These are phyloP conservation scores for Thermothielavioides terrestris DNA, from an alignment of 495 filamentous ascomycete genomes.

Conservation along the genomic window DNA sequence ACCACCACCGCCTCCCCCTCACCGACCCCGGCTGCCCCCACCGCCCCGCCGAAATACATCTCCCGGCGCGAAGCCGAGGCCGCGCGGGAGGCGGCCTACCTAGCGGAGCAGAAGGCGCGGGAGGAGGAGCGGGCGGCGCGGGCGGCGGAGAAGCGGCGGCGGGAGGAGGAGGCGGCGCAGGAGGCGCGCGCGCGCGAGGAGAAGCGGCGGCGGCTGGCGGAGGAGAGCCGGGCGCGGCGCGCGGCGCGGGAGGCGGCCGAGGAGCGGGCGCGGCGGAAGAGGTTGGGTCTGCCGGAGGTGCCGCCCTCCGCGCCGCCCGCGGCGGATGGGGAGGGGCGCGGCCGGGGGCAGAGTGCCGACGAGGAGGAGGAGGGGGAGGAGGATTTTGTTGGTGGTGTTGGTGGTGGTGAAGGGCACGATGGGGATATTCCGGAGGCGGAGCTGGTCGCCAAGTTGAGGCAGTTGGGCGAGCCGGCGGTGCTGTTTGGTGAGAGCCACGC, in stretches of 20 bases:
- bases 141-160: slow-evolving; percentile 68
- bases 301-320: slow-evolving; percentile 36
- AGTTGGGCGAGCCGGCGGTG: slow-evolving; percentile 58
- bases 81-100: slow-evolving; percentile 70
- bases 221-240: slow-evolving; percentile 60
- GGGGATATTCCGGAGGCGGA: slow-evolving; percentile 63
- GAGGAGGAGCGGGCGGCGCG: slow-evolving; percentile 60
- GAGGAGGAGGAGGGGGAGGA: slow-evolving; percentile 35
- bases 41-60: slow-evolving; percentile 57
- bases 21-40: too few species aligned
- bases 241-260: slow-evolving; percentile 60
- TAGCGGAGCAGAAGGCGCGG: slow-evolving; percentile 62
- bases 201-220: slow-evolving; percentile 69
- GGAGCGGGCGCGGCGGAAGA: slow-evolving; percentile 39
- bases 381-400: slow-evolving; percentile 32
- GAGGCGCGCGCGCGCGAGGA: slow-evolving; percentile 62
- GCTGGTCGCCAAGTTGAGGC: slow-evolving; percentile 57
- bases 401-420: slow-evolving; percentile 10
- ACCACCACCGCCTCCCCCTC: slow-evolving; percentile 18
- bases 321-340: slow-evolving; percentile 3
- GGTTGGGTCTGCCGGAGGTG: slow-evolving; percentile 63
- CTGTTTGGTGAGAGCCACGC: slow-evolving; percentile 81
- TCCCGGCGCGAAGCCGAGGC: slow-evolving; percentile 83
- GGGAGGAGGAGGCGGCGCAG: slow-evolving; percentile 76
- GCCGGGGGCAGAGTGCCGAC: slow-evolving; percentile 30